These are phyloP conservation scores for Aspergillus alliaceus DNA, from an alignment of 2,329 filamentous ascomycete species.

Conservation along the genomic window DNA sequence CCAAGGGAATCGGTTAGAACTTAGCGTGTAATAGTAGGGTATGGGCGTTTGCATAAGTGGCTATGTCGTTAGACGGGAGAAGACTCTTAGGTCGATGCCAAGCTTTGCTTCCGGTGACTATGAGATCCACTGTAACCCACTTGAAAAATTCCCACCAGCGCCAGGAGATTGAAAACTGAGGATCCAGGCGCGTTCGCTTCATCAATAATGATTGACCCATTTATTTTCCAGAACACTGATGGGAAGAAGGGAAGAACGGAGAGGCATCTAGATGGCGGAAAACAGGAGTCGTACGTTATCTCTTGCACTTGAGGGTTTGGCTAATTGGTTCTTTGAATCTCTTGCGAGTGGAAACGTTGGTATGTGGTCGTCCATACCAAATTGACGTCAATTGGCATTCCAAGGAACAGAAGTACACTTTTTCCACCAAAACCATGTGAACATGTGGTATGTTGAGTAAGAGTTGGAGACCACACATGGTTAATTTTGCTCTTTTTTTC, in stretches of 20 bases:
- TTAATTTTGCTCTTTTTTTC: too few species aligned
- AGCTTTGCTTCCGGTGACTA: conserved; percentile 18
- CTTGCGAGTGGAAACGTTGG: conserved; percentile 9
- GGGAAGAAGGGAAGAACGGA: too few species aligned
- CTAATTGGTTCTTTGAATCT: not conserved
- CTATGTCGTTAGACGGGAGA: conserved; percentile 1
- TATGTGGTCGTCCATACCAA: conserved; percentile 8
- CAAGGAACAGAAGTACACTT: not conserved
- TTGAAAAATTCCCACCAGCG: not conserved
- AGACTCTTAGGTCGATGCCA: conserved; percentile 10
- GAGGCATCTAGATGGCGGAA: not conserved
- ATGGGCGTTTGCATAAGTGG: conserved; percentile 3
- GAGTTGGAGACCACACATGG: not conserved
- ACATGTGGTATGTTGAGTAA: not conserved
- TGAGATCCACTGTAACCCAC: conserved; percentile 10
- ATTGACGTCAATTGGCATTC: not conserved
- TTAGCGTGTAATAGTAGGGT: not conserved
- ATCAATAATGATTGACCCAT: not conserved
- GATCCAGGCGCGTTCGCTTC: not conserved
- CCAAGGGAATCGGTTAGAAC: not conserved
- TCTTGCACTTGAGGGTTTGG: not conserved
- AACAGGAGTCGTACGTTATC: not conserved
- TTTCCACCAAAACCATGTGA: not conserved
- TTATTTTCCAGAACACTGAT: conserved; percentile 4
- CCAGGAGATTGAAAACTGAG: not conserved